Base-by-base conservation (phyloP, 140 eudicot genomes). In the Erigeron philadelphicus region DNA sequence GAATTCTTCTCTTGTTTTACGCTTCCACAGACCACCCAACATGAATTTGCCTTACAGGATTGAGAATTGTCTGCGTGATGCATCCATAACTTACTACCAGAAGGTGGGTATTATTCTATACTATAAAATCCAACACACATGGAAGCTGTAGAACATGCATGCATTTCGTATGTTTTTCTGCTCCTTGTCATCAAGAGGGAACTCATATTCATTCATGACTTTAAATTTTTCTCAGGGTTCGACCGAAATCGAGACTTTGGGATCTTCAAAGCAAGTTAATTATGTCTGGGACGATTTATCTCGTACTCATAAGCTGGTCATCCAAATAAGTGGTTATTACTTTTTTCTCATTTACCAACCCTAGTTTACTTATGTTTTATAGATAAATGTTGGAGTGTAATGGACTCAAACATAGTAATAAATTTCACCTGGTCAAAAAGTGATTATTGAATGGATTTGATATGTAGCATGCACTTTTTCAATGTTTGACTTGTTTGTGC, bases 221-320 rank as follows among this genome's bases (percentile, higher is more conserved):
- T 31, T 59, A 47, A 49, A 70, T 64, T 67, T 64, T 67, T 69
- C 71, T 60, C 85, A 93, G 99, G 97, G 90, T 72, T 81, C 87
- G 25, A 69, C 80, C 0, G 90, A 87, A 73, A 85, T 90, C 61
- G 95, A 89, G 80, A 83, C 74, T 75, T 81, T 94, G 75, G 90
- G 89, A 75, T 72, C 90, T 66, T 81, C 84, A 61, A 77, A 73
- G 67, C 81, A 68, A 67, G 81, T 76, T 69, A 17, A 73, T 72
- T 94, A 94, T 82, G 99, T 94, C n/a, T 94, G 99, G 99, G 96
- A 85, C 68, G 97, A 94, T 81, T 72, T 84, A 67, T 89, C 90
- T 72, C 97, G 82, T 76, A 90, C 94, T 75, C 99, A 78, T 80
- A 89, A 83, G 80, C 85, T 94, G 61, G 88, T 89, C 76, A 67